A percentile compares a stretch with the other conserved stretches of the same genome.
Evolutionary conservation across 768 basidiomycete genomes (phyloP).

Genomic region (Boletus sensibilis): DNA sequence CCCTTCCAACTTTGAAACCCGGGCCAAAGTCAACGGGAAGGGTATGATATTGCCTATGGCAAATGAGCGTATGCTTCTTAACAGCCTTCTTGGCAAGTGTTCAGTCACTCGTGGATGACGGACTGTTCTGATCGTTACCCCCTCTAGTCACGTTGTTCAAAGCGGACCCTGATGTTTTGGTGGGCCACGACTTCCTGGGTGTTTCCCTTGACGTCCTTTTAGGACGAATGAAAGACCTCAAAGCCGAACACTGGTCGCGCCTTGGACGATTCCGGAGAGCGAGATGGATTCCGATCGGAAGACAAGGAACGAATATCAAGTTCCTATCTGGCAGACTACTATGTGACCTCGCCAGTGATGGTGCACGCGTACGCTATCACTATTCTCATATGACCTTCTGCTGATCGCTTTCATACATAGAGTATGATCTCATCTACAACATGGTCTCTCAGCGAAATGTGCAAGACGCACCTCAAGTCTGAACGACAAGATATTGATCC

Average conservation of each 20-base stretch:
- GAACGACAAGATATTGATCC: slow-evolving; percentile 94
- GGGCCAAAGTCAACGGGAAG: slow-evolving; percentile 60
- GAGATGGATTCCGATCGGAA: slow-evolving; percentile 79
- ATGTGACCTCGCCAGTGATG: slow-evolving; percentile 92
- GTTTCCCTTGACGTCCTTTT: slow-evolving; percentile 88
- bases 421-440: slow-evolving; percentile 97
- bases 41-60: slow-evolving; percentile 70
- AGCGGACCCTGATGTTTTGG: slow-evolving; percentile 90
- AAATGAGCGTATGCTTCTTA: slow-evolving; percentile 85
- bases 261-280: slow-evolving; percentile 85
- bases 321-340: slow-evolving; percentile 84
- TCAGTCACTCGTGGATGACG: background rate
- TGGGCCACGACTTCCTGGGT: slow-evolving; percentile 93
- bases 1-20: slow-evolving; percentile 78
- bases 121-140: background rate
- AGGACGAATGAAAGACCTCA: slow-evolving; percentile 86
- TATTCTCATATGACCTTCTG: background rate
- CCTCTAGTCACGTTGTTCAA: slow-evolving; percentile 68
- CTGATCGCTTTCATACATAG: slow-evolving; percentile 37
- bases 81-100: slow-evolving; percentile 66
- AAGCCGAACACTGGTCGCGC: slow-evolving; percentile 92
- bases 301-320: slow-evolving; percentile 78
- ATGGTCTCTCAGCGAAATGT: slow-evolving; percentile 99
- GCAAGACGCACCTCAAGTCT: slow-evolving; percentile 79
- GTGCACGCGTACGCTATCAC: slow-evolving; percentile 67